These are phyloP conservation scores for Coemansia aciculifera DNA, from an alignment of 192 early-diverging fungal species.

Conservation along the genomic window DNA sequence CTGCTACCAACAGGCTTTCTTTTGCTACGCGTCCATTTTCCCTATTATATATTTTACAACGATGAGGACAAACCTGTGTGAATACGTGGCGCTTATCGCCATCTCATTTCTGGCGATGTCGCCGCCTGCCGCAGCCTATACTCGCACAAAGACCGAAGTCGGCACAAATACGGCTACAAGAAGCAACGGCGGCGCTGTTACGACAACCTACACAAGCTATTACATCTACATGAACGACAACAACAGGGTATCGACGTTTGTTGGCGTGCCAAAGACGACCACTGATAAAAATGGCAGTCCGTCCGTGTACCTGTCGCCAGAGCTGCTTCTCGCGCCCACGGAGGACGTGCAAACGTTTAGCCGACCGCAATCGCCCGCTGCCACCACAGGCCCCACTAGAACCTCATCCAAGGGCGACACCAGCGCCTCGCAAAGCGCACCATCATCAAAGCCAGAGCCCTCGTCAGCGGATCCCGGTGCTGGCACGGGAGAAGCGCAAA, in stretches of 20 bases:
- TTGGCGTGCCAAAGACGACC: constrained; percentile 33
- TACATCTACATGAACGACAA: constrained; percentile 45
- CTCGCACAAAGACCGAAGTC: constrained; percentile 18
- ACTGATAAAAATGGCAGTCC: constrained; percentile 25
- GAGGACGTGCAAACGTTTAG: constrained; percentile 16
- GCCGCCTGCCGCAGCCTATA: constrained; percentile 14
- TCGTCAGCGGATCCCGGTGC: neutral
- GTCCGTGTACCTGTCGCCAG: constrained; percentile 29
- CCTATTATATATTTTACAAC: neutral
- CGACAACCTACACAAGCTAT: constrained; percentile 34
- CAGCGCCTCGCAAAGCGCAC: neutral
- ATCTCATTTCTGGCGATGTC: constrained; percentile 4
- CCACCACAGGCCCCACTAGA: neutral
- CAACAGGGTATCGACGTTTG: constrained; percentile 23
- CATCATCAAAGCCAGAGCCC: neutral
- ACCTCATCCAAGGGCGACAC: neutral
- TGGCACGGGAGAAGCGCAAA: neutral
- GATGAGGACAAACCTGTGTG: neutral
- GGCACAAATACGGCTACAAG: constrained; percentile 3
- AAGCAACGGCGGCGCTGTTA: constrained; percentile 8
- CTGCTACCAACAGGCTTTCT: neutral
- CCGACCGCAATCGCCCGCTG: constrained; percentile 1
- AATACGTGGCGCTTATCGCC: constrained; percentile 4
- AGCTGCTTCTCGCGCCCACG: neutral
- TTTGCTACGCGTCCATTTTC: neutral